Evolutionary conservation across 352 stramenopile genomes (phyloP), one percentile per base, ranked within the genome.

Genomic region (Peronospora belbahrii): DNA sequence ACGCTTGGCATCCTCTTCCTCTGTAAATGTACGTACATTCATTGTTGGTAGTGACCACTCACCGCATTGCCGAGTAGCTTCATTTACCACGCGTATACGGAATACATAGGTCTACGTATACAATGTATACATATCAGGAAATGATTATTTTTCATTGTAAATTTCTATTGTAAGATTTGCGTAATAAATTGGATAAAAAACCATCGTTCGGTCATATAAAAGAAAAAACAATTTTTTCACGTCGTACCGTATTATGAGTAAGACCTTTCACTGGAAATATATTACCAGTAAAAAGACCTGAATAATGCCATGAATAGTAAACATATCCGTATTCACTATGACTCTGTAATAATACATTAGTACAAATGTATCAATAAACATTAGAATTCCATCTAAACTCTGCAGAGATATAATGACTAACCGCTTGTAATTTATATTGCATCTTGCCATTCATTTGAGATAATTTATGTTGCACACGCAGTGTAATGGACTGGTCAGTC

Each of bases 281-380:
- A 18, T 61, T 61, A 25, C 52, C 59, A 10, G 57, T 24, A 42
- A 87, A 84, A 6, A 76, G 30, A 41, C 78, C 74, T 37, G 80
- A 88, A 32, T 93, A 74, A 42, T 49, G 64, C 81, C 81, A 93
- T 45, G 76, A 90, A 69, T 93, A 93, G 52, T 90, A 93, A 18
- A 93, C 78, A 48, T 90, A 93, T 24, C 81, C 78, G 42, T 90
- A 74, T 51, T 90, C 81, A 31, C 78, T 90, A 55, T 87, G 65
- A 28, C 74, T 77, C 75, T 88, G 48, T 17, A 33, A 27, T 11
- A 3, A 1, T 7, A 41, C 14, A 25, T 10, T 10, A 28, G 13
- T 25, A 51, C 47, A 10, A 42, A n/a, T n/a, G n/a, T n/a, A n/a
- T n/a, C n/a, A 51, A 39, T 31, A 2, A 23, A 6, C 19, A 36